These are phyloP conservation scores for Firmiana major DNA, from an alignment of 345 rosid species.

Conservation along the genomic window DNA sequence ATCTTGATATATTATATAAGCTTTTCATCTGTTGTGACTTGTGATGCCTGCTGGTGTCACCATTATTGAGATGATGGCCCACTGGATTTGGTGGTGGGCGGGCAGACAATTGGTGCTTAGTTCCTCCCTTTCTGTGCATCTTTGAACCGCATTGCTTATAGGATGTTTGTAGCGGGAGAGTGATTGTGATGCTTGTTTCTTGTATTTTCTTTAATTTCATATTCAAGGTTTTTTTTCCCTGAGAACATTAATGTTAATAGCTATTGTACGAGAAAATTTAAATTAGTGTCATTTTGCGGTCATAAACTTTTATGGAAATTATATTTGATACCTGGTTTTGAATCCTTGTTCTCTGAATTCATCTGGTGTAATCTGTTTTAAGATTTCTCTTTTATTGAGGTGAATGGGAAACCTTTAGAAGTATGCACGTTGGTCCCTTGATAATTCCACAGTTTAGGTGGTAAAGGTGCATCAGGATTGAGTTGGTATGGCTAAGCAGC, in stretches of 20 bases:
- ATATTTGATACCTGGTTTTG: constrained; percentile 27
- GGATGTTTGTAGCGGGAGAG: constrained; percentile 49
- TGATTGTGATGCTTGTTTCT: constrained; percentile 44
- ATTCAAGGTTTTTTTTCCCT: constrained; percentile 26
- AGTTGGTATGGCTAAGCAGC: no score
- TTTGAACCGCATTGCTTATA: constrained; percentile 33
- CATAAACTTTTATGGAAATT: constrained; percentile 25
- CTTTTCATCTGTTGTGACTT: neutral
- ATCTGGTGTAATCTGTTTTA: neutral
- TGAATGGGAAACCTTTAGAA: neutral
- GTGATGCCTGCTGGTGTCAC: constrained; percentile 7
- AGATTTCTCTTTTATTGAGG: neutral
- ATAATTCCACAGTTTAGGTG: neutral
- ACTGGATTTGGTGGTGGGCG: constrained; percentile 29
- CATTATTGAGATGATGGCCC: constrained; percentile 13
- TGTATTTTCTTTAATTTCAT: constrained; percentile 15
- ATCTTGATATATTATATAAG: constrained; percentile 21
- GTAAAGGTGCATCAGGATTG: neutral
- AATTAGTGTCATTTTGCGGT: constrained; percentile 41
- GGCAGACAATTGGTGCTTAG: constrained; percentile 25
- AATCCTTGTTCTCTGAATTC: neutral
- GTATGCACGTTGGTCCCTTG: neutral
- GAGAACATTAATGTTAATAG: constrained; percentile 47
- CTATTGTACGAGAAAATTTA: constrained; percentile 45
- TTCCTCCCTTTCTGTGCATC: constrained; percentile 21